Base-by-base conservation (phyloP, 176 grass and related monocot species). In the Rhynchospora pubera region DNA sequence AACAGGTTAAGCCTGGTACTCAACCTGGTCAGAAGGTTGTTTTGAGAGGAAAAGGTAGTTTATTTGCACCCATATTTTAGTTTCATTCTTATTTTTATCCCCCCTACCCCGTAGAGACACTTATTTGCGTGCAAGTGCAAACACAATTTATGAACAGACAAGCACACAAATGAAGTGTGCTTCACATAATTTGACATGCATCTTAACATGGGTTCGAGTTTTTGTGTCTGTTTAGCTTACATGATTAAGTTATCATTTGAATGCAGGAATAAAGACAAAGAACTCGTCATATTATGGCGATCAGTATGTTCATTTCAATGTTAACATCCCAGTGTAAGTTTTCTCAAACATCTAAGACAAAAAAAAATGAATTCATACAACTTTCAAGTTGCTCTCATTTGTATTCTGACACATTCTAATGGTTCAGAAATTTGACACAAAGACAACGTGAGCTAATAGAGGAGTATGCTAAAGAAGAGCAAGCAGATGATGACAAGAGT, bases 11-110 rank as follows among this genome's bases (percentile, higher is more conserved):
- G 65, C 89, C 96, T 57, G 92, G 96, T 83, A 94, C 92, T 83
- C 96, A 98, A 83, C 90, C 90, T 85, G 90, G 92, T 88, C 94
- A 97, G 84, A 97, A 97, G 78, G 92, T 97, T 62, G 94, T 94
- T 87, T 83, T 97, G 45, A 95, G 91, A 89, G 96, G 96, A 80
- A 98, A 98, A 95, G 96, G 96, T 98, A 87, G 83, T 73, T 39
- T 84, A 58, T 66, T 64, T 0, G 11, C 14, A 32, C 55, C 21
- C 5, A 70, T 5, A 34, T 57, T 53, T 51, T 77, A 79, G 32
- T 77, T 23, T 56, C 24, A 56, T 77, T 56, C 48, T 18, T 77
- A 77, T 55, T 56, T 56, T 32, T 0, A 19, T 1, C 12, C 7
- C 7, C 23, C 50, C 72, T 56, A 24, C 6, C 12, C 26, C 12